Evolutionary conservation across 805 yeast species (phyloP).

Genomic region (Scheffersomyces amazonensis): DNA sequence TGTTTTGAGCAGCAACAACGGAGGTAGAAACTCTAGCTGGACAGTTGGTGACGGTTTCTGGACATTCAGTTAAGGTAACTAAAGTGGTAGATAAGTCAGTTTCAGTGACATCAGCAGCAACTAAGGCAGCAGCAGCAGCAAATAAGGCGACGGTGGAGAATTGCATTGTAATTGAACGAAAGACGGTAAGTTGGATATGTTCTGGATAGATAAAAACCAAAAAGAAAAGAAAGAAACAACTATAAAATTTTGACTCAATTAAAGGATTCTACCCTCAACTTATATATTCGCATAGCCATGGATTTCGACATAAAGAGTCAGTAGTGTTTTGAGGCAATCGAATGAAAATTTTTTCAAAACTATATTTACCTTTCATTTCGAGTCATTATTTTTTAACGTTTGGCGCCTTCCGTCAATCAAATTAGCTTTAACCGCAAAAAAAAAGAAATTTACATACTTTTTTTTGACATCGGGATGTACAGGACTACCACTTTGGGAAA

Average conservation of each 20-base stretch:
- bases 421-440: too few relatives aligned
- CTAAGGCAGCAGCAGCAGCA: constrained; percentile 33
- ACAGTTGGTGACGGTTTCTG: constrained; percentile 38
- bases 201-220: constrained; percentile 15
- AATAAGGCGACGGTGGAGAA: constrained; percentile 36
- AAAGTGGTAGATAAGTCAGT: constrained; percentile 29
- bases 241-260: not conserved
- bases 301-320: too few relatives aligned
- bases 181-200: constrained; percentile 30
- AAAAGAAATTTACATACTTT: too few relatives aligned
- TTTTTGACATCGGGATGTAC: too few relatives aligned
- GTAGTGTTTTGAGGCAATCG: too few relatives aligned
- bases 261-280: too few relatives aligned
- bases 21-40: constrained; percentile 27
- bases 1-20: constrained; percentile 11
- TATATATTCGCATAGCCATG: too few relatives aligned
- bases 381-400: too few relatives aligned
- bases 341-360: too few relatives aligned
- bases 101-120: constrained; percentile 25
- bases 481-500: not conserved
- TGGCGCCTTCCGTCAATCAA: too few relatives aligned
- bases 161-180: constrained; percentile 39
- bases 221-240: not conserved
- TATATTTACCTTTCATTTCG: too few relatives aligned
- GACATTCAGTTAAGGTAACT: constrained; percentile 53